Base-by-base conservation (phyloP, 2,329 filamentous ascomycete genomes). In the Apiospora pterosperma region DNA sequence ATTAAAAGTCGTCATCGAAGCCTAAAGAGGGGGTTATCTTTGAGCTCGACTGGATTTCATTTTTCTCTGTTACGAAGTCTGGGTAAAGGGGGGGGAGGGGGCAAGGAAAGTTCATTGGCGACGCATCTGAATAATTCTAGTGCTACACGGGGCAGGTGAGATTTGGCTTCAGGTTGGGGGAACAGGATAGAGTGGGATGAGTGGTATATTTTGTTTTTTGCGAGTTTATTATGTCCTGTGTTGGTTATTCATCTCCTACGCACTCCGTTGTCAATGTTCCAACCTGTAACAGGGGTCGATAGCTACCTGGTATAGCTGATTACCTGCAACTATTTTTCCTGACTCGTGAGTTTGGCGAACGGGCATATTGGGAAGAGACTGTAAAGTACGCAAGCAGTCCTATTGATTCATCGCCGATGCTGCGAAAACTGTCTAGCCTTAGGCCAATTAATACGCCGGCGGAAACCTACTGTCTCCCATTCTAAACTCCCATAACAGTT, bases 1-100 rank as follows among this genome's bases (percentile, higher is more conserved):
- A 19, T 77, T 93, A 67, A 93, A 93, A 80, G 90, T 92, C 44
- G 85, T 92, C 44, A 86, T 88, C 67, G 85, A 87, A 72, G 80
- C 80, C 61, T 86, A 76, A 75, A 62, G 16, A 25, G 23, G 16
- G 16, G n/a, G n/a, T 23, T 19, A 3, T 4, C 39, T 10, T 42
- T 23, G n/a, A 21, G n/a, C n/a, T 38, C n/a, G n/a, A 42, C n/a
- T 42, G 21, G 4, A 5, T 21, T 41, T n/a, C 21, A 8, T 3
- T 4, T 5, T 8, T 3, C 41, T n/a, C n/a, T 4, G 8, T 23
- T 42, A 5, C 8, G 42, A 23, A 14, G 21, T 25, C 12, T 21
- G 10, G n/a, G 48, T 23, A 48, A 28, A 28, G 23, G 28, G 42
- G n/a, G 2, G 19, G n/a, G 19, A 28, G 23, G 19, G 19, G 1